Base-by-base conservation (phyloP, 208 protist species). In the Phytomonas francai region DNA sequence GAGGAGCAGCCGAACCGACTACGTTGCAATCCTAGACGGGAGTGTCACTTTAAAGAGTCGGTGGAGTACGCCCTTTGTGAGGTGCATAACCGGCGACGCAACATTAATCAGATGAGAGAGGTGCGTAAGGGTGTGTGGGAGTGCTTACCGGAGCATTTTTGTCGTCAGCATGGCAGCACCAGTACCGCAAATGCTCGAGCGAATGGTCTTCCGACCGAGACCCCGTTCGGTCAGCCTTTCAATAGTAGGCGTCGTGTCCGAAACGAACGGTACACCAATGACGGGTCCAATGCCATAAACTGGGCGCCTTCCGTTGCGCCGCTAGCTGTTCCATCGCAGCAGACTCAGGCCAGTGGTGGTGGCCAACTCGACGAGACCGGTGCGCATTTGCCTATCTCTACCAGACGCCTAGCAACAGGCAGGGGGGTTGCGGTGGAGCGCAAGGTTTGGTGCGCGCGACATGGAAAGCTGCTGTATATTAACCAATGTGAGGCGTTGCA, bases 401-500 rank as follows among this genome's bases (percentile, higher is more conserved):
- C 11, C 19, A 54, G 19, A 6, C 45, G 45, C 45, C 45, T 54
- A 19, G 45, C 16, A 19, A 54, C 45, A 0, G 11, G 19, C 6
- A 54, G 45, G 19, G 45, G 45, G 60, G 16, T 54, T 54, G 45
- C 45, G 56, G 62, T 65, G 67, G 67, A 77, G 74, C 79, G 73
- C 14, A 91, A 86, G 71, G 85, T 85, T 42, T 88, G 87, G 81
- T 95, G 90, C 45, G 85, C 85, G 19, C 79, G 78, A 28, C 90
- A 95, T 68, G 90, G 90, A 49, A 95, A 95, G 70, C 80, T 79
- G 60, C 70, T 91, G 16, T 70, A 74, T 11, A 63, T 68, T 3
- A 72, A 68, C 34, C 71, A 91, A 27, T 88, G 79, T 57, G 80
- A 85, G 65, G 70, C 81, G 49, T 39, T 88, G 36, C 77, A 91